These are phyloP conservation scores for Austropuccinia psidii DNA, from an alignment of 1,284 basidiomycete species.

Conservation along the genomic window DNA sequence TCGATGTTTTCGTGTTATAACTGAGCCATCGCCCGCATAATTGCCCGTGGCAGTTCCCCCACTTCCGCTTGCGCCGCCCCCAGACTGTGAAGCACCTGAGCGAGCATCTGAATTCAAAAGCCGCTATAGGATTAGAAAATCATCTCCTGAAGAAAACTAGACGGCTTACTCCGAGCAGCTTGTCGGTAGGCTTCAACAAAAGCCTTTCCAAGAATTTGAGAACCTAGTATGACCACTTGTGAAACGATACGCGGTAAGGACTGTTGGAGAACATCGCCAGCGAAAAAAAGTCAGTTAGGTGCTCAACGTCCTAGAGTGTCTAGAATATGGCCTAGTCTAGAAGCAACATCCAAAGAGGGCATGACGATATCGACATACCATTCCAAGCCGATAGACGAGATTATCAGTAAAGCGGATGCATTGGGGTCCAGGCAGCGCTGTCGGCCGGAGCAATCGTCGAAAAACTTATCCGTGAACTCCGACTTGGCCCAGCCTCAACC, in stretches of 20 bases:
- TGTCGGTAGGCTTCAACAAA: slow-evolving; percentile 83
- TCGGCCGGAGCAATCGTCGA: too few relatives aligned
- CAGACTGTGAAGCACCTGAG: slow-evolving; percentile 55
- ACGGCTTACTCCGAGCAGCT: slow-evolving; percentile 75
- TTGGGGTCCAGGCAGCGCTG: too few relatives aligned
- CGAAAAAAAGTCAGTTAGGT: too few relatives aligned
- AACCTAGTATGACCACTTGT: slow-evolving; percentile 71
- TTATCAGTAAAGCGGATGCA: too few relatives aligned
- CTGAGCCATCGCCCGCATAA: slow-evolving; percentile 62
- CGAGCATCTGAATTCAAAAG: slow-evolving; percentile 61
- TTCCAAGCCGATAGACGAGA: too few relatives aligned
- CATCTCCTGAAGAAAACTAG: background rate
- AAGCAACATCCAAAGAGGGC: too few relatives aligned
- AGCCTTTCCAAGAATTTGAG: slow-evolving; percentile 82
- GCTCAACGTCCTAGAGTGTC: too few relatives aligned
- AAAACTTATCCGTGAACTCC: too few relatives aligned
- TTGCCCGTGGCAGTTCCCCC: slow-evolving; percentile 60
- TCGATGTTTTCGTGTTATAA: slow-evolving; percentile 68
- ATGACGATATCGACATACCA: too few relatives aligned
- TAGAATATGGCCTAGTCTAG: too few relatives aligned
- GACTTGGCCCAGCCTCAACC: too few relatives aligned
- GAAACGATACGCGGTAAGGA: slow-evolving; percentile 57
- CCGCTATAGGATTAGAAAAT: background rate
- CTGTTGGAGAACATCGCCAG: slow-evolving; percentile 24
- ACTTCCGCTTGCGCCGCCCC: slow-evolving; percentile 44